Base-by-base conservation (phyloP, 345 rosid species). In the Carallia brachiata region DNA sequence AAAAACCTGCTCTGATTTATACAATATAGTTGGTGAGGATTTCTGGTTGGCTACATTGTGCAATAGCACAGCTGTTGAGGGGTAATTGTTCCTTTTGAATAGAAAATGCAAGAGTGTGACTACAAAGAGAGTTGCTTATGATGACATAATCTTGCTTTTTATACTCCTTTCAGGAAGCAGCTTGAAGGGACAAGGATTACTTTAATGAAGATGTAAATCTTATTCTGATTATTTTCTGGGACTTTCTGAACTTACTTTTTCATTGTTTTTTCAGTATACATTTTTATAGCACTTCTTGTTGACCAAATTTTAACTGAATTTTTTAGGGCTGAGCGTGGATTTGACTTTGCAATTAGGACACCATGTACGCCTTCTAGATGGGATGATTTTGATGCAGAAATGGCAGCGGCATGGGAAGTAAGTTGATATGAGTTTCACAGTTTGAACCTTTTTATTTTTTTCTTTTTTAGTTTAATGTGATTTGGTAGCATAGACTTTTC, bases 1-100 rank as follows among this genome's bases (percentile, higher is more conserved):
- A 64, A 84, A 87, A 78, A 84, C 91, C 44, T 90, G 93, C 54
- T 84, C 79, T 69, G 98, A 86, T 88, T 86, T 94, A 61, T 86
- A 91, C 82, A 83, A 85, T 72, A 70, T 81, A 69, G 86, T 94
- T 65, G 98, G 97, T 59, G 96, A 91, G 84, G 97, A 94, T 76
- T 94, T 91, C 85, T 94, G 97, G 97, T 81, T 95, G 85, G 88
- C 96, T 78, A 91, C 99, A 50, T 85, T 86, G 92, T 95, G 96
- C 87, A 78, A 86, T 83, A 91, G 99, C 75, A 83, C 82, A 36
- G 90, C 96, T 56, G 54, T 70, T 55, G 88, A 90, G 84, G 97
- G 96, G 99, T 94, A 80, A 65, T 56, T 55, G 70, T 79, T 56
- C 15, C 65, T 59, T 52, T 44, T 16, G 47, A 66, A 54, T 50